phyloP scores from a whole-genome alignment of 805 yeast species.

The Ogataea paraovalis region DNA sequence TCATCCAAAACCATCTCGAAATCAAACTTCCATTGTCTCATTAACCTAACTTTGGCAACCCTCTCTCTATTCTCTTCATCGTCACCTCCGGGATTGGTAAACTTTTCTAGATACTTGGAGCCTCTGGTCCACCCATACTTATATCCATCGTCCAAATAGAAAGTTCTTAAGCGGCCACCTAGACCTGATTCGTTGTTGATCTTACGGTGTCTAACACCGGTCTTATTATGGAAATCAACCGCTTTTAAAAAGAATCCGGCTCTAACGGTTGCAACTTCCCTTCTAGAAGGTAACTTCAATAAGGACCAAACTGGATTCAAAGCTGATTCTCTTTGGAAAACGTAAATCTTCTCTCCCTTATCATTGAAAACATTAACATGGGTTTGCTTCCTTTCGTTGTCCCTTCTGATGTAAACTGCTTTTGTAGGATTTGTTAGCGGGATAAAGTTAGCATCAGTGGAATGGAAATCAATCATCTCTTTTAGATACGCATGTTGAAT shows the following conservation, averaged over 20 bases:
- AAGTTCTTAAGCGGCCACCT: slow-evolving; percentile 41
- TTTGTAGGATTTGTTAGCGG: slow-evolving; percentile 39
- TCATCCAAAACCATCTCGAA: slow-evolving; percentile 54
- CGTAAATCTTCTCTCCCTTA: slow-evolving; percentile 39
- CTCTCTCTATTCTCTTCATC: slow-evolving; percentile 50
- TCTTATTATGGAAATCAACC: slow-evolving; percentile 46
- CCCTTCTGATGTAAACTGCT: slow-evolving; percentile 47
- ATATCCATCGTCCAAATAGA: slow-evolving; percentile 49
- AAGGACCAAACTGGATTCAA: slow-evolving; percentile 52
- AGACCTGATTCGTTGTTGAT: slow-evolving; percentile 35
- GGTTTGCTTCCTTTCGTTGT: slow-evolving; percentile 41
- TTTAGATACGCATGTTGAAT: slow-evolving; percentile 40
- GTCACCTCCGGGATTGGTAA: slow-evolving; percentile 53
- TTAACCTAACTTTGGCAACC: slow-evolving; percentile 50
- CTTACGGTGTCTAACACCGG: slow-evolving; percentile 42
- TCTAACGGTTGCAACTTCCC: slow-evolving; percentile 47
- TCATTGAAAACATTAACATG: slow-evolving; percentile 47
- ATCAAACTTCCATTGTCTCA: slow-evolving; percentile 58
- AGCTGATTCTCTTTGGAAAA: slow-evolving; percentile 48
- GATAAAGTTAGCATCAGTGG: slow-evolving; percentile 36
- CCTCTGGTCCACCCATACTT: slow-evolving; percentile 55
- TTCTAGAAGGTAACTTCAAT: slow-evolving; percentile 39
- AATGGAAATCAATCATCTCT: slow-evolving; percentile 35
- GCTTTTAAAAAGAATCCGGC: slow-evolving; percentile 44
- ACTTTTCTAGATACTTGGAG: slow-evolving; percentile 46